Base-by-base conservation (phyloP, 495 filamentous ascomycete genomes). In the Chaetomium fimeti region DNA sequence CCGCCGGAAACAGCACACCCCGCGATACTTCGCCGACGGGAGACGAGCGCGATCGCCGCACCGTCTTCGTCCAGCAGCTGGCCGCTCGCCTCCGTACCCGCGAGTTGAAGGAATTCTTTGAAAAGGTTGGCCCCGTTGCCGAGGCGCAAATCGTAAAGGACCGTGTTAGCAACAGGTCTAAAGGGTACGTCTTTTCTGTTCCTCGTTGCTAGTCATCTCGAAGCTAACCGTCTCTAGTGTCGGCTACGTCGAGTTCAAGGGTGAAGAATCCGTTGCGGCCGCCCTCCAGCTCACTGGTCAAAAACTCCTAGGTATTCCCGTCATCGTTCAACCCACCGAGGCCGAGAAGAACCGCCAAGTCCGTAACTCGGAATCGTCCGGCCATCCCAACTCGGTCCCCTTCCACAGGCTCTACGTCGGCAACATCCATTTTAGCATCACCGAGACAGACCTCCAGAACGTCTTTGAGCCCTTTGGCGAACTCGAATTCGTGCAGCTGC, bases 121-220 rank as follows among this genome's bases (percentile, higher is more conserved):
- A 96, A 77, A 93, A 93, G 78, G 90, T 93, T 71, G 95, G 95
- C 69, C 89, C 91, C 36, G 94, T 99, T 28, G 95, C 93, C 71
- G 95, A 98, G 77, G 95, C 95, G 58, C 94, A 97, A 77, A 98
- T 99, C 70, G 95, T 99, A n/a, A 98, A 97, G 79, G 95, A 99
- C 71, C 84, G 95, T 63, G 91, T 98, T 61, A 96, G 91, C 78
- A 91, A 92, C 66, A 89, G 95, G 76, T 97, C 92, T 24, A 99
- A 99, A 85, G 94, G 94, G 94, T 97, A 83, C 68, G 87, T 82
- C 22, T 22, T 13, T 8, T 36, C 12, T 29, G 15, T 8, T 18
- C 8, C 38, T 22, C 38, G 18, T 62, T 64, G 59, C 6, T 16
- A 49, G 27, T 48, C 4, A 3, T 12, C 5, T 18, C 36, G 68